Evolutionary conservation across 441 rosid species (phyloP), one percentile per base, ranked within the genome.

Genomic region (Syzygium syzygioides): DNA sequence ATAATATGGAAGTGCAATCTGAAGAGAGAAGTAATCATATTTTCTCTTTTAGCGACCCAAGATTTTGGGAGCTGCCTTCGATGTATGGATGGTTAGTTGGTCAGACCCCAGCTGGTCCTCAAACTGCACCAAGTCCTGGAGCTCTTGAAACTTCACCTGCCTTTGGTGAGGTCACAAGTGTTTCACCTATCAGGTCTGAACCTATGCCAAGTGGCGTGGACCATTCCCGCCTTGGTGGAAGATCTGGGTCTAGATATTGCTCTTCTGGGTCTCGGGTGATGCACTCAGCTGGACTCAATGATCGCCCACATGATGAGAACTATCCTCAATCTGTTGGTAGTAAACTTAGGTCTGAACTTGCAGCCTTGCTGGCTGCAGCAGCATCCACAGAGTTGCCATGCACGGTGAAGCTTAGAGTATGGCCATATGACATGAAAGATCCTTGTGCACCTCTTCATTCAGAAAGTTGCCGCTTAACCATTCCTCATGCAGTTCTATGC

Each of bases 401-500:
- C 90, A 96, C 99, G 14, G 98, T 97, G 90, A 96, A 96, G 90
- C 95, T 97, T 87, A 93, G 95, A 92, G 90, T 96, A 34, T 96
- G 99, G 99, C 87, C 95, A 28, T 95, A 96, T 91, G 95, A 95
- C 93, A 92, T 92, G 89, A 92, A 95, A 91, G 87, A 95, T 90
- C 95, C 98, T 57, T 93, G 93, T 86, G 91, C 95, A 13, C 92
- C 79, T 14, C 94, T 97, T 25, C 92, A 86, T 90, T 30, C 93
- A 28, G 95, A 93, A 79, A 95, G 84, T 89, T 96, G 97, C 86
- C 93, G 95, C 55, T 91, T 97, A 71, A 93, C 90, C n/a, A 94
- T 97, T 90, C 97, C 96, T 12, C 99, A 97, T 94, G 99, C 96
- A 37, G 99, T 97, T 87, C 98, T 97, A 90, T 96, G 99, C 89